Conservation (phyloP, 768 basidiomycete species). For the Cyclocybe aegerita region DNA sequence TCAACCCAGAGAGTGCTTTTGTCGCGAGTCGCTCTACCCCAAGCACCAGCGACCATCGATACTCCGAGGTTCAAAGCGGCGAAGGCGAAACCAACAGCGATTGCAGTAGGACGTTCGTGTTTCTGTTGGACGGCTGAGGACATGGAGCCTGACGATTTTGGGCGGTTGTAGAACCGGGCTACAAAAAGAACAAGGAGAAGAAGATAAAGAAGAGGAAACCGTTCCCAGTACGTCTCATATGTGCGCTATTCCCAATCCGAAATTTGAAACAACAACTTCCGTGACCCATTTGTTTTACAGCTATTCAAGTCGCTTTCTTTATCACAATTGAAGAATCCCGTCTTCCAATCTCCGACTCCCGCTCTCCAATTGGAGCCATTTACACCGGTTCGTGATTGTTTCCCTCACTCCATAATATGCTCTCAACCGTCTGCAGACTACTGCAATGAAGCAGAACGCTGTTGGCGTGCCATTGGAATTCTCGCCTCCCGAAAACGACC, state of each 20-base stretch:
- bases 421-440: conserved; percentile 6
- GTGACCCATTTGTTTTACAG: neutral
- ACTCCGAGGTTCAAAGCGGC: conserved; percentile 9
- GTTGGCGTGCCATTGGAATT: conserved; percentile 50
- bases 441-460: conserved; percentile 27
- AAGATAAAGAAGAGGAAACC: conserved; percentile 8
- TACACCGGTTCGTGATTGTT: conserved; percentile 7
- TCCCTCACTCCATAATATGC: neutral
- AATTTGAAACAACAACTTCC: neutral
- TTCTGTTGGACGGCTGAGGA: neutral
- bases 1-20: conserved; percentile 11
- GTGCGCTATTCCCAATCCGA: neutral
- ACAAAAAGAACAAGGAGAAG: conserved; percentile 9
- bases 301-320: conserved; percentile 7
- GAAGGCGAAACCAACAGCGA: conserved; percentile 1
- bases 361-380: conserved; percentile 7
- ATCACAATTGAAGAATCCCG: conserved; percentile 1
- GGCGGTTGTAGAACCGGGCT: conserved; percentile 13
- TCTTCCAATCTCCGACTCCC: conserved; percentile 1
- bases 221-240: conserved; percentile 5
- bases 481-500: conserved; percentile 41
- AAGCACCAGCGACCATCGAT: conserved; percentile 1
- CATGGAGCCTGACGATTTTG: neutral
- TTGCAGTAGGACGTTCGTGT: conserved; percentile 6
- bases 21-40: conserved; percentile 5